Evolutionary conservation across 163 green algal species (phyloP).

Genomic region (Coccomyxa subellipsoidea): DNA sequence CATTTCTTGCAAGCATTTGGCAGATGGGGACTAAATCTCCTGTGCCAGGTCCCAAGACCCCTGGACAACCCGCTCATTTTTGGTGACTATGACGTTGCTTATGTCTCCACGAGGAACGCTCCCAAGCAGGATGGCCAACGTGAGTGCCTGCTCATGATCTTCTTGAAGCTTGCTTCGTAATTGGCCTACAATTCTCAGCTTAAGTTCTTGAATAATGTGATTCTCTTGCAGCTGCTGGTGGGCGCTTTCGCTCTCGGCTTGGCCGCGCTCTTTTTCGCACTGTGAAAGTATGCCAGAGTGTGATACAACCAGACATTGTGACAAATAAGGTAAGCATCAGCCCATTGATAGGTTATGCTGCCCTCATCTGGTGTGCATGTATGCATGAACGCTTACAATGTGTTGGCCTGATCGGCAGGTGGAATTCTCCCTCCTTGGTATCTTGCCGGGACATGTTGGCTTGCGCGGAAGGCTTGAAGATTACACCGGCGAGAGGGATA

Average conservation of each 20-base stretch:
- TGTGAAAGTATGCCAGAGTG: conserved; percentile 62
- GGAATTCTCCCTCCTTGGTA: conserved; percentile 64
- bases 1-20: no score
- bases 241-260: conserved; percentile 60
- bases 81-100: conserved; percentile 75
- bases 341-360: not conserved
- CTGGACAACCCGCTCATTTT: conserved; percentile 69
- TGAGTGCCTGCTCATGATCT: conserved; percentile 13
- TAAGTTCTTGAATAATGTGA: no score
- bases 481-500: conserved; percentile 48
- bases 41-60: conserved; percentile 33
- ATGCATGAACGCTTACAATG: not conserved
- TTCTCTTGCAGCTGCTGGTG: conserved; percentile 59
- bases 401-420: conserved; percentile 39
- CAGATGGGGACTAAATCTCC: no score
- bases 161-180: no score
- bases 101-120: conserved; percentile 39
- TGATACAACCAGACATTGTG: conserved; percentile 60
- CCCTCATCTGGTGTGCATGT: not conserved
- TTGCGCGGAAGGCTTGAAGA: conserved; percentile 62
- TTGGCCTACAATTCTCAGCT: no score
- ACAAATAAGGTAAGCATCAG: conserved; percentile 61
- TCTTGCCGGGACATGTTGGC: conserved; percentile 63
- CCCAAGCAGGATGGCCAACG: conserved; percentile 47
- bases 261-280: conserved; percentile 71